Percentiles rank a stretch among this genome's conserved stretches.
Evolutionary conservation across 768 basidiomycete species (phyloP).

Genomic region (Cytidiella melzeri): DNA sequence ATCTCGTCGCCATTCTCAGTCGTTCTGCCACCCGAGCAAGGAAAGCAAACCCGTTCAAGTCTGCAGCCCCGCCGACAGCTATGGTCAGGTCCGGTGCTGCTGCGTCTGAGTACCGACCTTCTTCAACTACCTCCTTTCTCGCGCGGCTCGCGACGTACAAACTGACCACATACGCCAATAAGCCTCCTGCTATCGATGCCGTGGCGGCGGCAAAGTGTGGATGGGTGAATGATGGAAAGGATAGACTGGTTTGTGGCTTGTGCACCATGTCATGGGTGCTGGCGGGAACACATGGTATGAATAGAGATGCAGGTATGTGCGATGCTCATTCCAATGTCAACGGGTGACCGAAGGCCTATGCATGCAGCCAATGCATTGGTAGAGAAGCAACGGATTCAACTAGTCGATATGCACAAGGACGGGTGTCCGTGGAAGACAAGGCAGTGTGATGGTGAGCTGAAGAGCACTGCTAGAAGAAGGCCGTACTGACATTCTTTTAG

Average conservation of each 20-base stretch:
- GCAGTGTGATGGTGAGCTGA: conserved; percentile 70
- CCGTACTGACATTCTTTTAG: conserved; percentile 24
- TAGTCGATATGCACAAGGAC: conserved; percentile 70
- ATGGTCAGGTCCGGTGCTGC: conserved; percentile 26
- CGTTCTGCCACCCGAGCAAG: conserved; percentile 55
- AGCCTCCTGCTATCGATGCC: conserved; percentile 66
- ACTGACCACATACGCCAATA: conserved; percentile 74
- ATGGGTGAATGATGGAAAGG: conserved; percentile 81
- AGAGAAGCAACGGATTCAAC: conserved; percentile 61
- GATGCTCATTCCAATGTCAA: too few species aligned
- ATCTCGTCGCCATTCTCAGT: conserved; percentile 65
- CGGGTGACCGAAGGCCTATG: too few species aligned
- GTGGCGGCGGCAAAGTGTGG: conserved; percentile 80
- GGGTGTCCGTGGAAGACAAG: conserved; percentile 81
- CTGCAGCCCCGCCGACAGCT: conserved; percentile 24
- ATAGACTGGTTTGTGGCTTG: conserved; percentile 66
- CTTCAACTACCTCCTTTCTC: conserved; percentile 68
- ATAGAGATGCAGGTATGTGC: conserved; percentile 66
- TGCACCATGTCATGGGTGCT: conserved; percentile 74
- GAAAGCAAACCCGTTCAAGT: conserved; percentile 42
- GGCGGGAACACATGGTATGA: conserved; percentile 63
- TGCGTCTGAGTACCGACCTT: conserved; percentile 68
- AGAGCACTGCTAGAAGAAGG: neutral
- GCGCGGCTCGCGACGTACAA: conserved; percentile 72
- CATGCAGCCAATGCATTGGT: conserved; percentile 57